phyloP scores from a whole-genome alignment of 768 basidiomycete species.

The Lentinula raphanica region DNA sequence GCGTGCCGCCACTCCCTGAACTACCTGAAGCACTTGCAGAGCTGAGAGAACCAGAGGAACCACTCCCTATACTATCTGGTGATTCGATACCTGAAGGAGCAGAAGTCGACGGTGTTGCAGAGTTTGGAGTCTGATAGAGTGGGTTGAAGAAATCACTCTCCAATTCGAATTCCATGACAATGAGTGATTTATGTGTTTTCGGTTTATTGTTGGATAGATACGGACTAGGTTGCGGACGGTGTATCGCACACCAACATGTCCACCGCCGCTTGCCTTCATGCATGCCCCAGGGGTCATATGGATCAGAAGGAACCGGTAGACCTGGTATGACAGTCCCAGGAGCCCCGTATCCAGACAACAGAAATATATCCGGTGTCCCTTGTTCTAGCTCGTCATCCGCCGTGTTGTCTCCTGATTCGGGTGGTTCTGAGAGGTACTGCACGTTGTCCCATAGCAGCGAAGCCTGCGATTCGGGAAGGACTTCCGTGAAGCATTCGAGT shows the following conservation, averaged over 20 bases:
- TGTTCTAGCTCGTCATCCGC: conserved; percentile 34
- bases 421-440: conserved; percentile 53
- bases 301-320: conserved; percentile 14
- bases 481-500: conserved; percentile 67
- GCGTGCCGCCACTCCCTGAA: conserved; percentile 6
- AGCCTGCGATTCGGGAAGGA: conserved; percentile 59
- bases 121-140: conserved; percentile 42
- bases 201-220: neutral
- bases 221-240: conserved; percentile 38
- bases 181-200: conserved; percentile 12
- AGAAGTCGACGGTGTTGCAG: neutral
- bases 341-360: conserved; percentile 65
- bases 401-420: neutral
- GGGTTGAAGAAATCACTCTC: conserved; percentile 69
- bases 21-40: conserved; percentile 2
- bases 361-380: conserved; percentile 55
- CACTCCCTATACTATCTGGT: neutral
- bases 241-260: conserved; percentile 69
- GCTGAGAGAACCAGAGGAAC: neutral
- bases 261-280: conserved; percentile 40
- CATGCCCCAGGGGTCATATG: conserved; percentile 8
- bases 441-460: conserved; percentile 70
- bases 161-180: conserved; percentile 78
- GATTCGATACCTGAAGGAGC: neutral
- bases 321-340: conserved; percentile 42